A percentile compares a stretch with the other conserved stretches of the same genome.
phyloP scores from a whole-genome alignment of 257 asterid genomes.

The Solanum sitiens region DNA sequence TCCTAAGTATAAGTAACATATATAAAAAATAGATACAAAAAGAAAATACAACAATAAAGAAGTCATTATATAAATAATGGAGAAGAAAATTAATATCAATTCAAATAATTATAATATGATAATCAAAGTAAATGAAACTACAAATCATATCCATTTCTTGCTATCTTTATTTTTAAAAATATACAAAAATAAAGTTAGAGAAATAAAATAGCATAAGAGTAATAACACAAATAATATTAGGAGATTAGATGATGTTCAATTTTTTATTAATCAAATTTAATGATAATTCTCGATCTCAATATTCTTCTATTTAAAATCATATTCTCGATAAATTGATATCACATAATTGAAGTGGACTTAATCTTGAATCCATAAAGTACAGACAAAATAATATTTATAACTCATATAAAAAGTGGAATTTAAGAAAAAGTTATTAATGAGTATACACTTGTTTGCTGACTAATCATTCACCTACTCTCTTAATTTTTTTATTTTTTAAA shows the following conservation, averaged over 20 bases:
- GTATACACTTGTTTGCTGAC: neutral
- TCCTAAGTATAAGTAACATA: fast-evolving
- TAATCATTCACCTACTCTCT: neutral
- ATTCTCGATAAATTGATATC: neutral
- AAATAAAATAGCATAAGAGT: neutral
- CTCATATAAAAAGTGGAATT: neutral
- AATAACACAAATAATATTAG: neutral
- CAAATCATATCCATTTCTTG: neutral
- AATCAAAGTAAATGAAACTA: neutral
- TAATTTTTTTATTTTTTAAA: neutral
- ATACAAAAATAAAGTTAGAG: neutral
- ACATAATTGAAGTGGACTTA: neutral
- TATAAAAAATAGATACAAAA: neutral
- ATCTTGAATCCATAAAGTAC: neutral
- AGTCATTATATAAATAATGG: too few species aligned
- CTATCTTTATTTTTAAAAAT: too few species aligned
- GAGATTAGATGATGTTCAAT: fast-evolving
- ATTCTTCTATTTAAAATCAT: neutral
- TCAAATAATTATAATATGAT: neutral
- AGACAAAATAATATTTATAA: neutral
- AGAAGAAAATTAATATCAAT: neutral
- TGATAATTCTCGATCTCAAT: fast-evolving
- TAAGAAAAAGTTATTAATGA: neutral
- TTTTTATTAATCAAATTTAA: neutral
- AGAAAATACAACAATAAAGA: too few species aligned